These are phyloP conservation scores for Ophiostoma sp. DNA, from an alignment of 2,329 filamentous ascomycete species.

Conservation along the genomic window DNA sequence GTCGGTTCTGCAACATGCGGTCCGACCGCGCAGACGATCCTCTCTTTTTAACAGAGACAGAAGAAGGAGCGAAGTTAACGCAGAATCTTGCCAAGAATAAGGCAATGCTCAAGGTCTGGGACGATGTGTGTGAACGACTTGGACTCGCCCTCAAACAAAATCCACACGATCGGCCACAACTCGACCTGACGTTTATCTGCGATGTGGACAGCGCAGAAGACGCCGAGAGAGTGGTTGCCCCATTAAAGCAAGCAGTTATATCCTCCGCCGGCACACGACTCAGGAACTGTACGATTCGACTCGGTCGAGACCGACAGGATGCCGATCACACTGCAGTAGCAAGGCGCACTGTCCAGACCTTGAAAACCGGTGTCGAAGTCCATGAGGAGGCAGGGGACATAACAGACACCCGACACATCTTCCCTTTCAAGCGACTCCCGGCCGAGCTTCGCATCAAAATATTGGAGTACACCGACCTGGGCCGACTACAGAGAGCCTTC, in stretches of 20 bases:
- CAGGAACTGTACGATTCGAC: background rate
- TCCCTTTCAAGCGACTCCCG: background rate
- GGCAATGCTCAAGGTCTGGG: background rate
- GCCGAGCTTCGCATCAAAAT: constrained; percentile 6
- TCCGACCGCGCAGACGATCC: background rate
- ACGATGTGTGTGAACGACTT: background rate
- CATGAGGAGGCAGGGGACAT: background rate
- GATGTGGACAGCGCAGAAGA: background rate
- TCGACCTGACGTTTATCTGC: background rate
- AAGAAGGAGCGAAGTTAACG: background rate
- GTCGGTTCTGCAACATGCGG: background rate
- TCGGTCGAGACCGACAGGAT: background rate
- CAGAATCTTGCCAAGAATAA: background rate
- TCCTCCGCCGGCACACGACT: background rate
- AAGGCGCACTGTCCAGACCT: background rate
- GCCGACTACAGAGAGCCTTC: too few relatives aligned
- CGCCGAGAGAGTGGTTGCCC: background rate
- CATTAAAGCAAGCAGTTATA: background rate
- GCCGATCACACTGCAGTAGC: background rate
- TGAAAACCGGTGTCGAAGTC: background rate
- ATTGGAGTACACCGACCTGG: background rate
- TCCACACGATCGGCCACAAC: background rate
- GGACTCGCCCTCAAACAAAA: background rate
- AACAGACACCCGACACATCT: background rate
- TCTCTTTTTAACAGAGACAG: background rate